A percentile compares a stretch with the other conserved stretches of the same genome.
phyloP scores from a whole-genome alignment of 176 grass and related monocot genomes.

The Urochloa ruziziensis region DNA sequence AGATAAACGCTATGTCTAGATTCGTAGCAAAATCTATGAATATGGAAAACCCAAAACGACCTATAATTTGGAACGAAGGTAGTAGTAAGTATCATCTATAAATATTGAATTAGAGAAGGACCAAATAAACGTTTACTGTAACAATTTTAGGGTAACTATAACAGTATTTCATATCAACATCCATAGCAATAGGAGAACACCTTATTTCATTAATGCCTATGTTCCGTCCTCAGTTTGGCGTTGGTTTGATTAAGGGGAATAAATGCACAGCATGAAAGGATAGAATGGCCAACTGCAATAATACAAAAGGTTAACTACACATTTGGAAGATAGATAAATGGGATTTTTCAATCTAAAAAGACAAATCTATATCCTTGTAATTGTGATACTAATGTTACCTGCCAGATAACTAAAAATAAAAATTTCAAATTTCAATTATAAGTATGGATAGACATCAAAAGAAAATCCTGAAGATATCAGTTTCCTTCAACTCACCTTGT shows the following conservation, averaged over 20 bases:
- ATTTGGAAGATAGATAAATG: constrained; percentile 1
- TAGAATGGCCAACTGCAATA: constrained; percentile 23
- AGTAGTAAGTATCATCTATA: not conserved
- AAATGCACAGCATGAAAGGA: not conserved
- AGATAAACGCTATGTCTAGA: too few species aligned
- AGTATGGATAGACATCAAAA: not conserved
- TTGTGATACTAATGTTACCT: not conserved
- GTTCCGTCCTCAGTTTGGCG: not conserved
- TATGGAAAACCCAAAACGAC: too few species aligned
- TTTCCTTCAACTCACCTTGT: constrained; percentile 15
- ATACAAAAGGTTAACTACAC: not conserved
- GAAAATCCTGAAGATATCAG: not conserved
- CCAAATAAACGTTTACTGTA: not conserved
- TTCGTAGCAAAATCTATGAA: too few species aligned
- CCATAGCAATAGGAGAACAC: not conserved
- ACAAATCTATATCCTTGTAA: constrained; percentile 8
- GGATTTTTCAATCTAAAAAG: constrained; percentile 14
- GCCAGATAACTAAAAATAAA: not conserved
- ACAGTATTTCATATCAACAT: not conserved
- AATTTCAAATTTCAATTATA: constrained; percentile 13
- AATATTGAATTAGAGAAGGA: not conserved
- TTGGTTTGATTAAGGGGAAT: not conserved
- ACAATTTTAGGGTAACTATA: not conserved
- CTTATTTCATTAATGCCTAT: not conserved
- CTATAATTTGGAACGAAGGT: too few species aligned